Percentiles rank a stretch among this genome's conserved stretches.
phyloP scores from a whole-genome alignment of 108 stramenopile genomes.

The Fistulifera solaris region DNA sequence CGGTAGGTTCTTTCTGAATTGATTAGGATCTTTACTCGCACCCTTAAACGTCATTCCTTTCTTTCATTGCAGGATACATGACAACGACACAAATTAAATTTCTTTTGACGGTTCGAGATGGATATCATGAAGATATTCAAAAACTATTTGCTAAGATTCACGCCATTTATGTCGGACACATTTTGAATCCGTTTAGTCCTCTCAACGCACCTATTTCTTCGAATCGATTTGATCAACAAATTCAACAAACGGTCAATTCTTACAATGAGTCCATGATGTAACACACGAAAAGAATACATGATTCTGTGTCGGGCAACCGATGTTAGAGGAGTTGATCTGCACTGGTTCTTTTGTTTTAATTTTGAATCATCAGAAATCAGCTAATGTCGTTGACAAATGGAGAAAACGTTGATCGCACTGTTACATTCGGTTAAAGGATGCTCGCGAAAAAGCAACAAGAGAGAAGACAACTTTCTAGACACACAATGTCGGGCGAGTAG shows the following conservation, averaged over 20 bases:
- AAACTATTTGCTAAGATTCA: conserved; percentile 22
- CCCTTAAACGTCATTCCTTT: not conserved
- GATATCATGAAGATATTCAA: conserved; percentile 2
- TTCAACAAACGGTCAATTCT: conserved; percentile 15
- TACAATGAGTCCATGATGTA: conserved; percentile 14
- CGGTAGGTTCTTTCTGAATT: conserved; percentile 17
- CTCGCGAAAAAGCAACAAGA: too few relatives aligned
- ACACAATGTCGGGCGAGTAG: too few relatives aligned
- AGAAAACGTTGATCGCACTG: too few relatives aligned
- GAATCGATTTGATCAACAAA: conserved; percentile 21
- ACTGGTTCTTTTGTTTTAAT: too few relatives aligned
- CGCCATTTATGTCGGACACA: conserved; percentile 27
- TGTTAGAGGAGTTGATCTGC: too few relatives aligned
- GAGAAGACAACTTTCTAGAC: too few relatives aligned
- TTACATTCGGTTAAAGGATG: too few relatives aligned
- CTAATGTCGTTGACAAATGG: too few relatives aligned
- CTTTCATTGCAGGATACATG: conserved; percentile 14
- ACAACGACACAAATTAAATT: conserved; percentile 40
- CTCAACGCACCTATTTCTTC: conserved; percentile 10
- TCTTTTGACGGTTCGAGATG: conserved; percentile 30
- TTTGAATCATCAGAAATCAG: too few relatives aligned
- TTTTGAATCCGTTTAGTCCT: conserved; percentile 38
- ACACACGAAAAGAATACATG: too few relatives aligned
- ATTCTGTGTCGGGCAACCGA: too few relatives aligned
- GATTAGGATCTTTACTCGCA: conserved; percentile 2